These are phyloP conservation scores for Stagonosporopsis chrysanthemi DNA, from an alignment of 2,329 filamentous ascomycete genomes.

Conservation along the genomic window DNA sequence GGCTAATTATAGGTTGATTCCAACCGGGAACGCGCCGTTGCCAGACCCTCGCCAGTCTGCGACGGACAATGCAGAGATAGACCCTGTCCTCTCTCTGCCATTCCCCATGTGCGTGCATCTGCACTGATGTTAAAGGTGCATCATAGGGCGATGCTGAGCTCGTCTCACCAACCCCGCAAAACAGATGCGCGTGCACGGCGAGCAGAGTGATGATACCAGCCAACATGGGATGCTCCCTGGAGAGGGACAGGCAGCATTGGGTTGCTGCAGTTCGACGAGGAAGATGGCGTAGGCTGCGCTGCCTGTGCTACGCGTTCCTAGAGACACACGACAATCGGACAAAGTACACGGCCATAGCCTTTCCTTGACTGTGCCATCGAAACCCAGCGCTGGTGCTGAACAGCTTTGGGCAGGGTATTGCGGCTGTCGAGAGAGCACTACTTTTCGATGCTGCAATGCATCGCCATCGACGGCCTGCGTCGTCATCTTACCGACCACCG, in stretches of 20 bases:
- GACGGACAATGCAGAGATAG: slow-evolving; percentile 7
- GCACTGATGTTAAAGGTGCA: not conserved
- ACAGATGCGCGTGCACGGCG: slow-evolving; percentile 1
- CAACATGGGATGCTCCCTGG: not conserved
- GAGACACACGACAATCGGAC: not conserved
- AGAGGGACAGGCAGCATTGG: slow-evolving; percentile 6
- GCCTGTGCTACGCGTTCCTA: not conserved
- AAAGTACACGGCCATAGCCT: not conserved
- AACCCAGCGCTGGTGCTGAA: slow-evolving; percentile 4
- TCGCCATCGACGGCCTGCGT: slow-evolving; percentile 8
- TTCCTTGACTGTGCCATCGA: slow-evolving; percentile 3
- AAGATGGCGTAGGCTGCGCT: not conserved
- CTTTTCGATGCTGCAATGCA: slow-evolving; percentile 10
- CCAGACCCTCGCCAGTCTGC: slow-evolving; percentile 7
- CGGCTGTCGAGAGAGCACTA: slow-evolving; percentile 1
- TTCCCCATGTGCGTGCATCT: not conserved
- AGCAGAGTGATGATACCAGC: not conserved
- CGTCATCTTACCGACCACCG: slow-evolving; percentile 2
- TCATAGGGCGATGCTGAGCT: not conserved
- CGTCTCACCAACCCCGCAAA: slow-evolving; percentile 11
- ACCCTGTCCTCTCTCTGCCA: slow-evolving; percentile 8
- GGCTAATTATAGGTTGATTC: slow-evolving; percentile 45
- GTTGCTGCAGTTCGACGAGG: not conserved
- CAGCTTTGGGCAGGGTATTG: slow-evolving; percentile 1
- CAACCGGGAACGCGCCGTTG: slow-evolving; percentile 9